These are phyloP conservation scores for Yarrowia porcina DNA, from an alignment of 805 yeast species.

Conservation along the genomic window DNA sequence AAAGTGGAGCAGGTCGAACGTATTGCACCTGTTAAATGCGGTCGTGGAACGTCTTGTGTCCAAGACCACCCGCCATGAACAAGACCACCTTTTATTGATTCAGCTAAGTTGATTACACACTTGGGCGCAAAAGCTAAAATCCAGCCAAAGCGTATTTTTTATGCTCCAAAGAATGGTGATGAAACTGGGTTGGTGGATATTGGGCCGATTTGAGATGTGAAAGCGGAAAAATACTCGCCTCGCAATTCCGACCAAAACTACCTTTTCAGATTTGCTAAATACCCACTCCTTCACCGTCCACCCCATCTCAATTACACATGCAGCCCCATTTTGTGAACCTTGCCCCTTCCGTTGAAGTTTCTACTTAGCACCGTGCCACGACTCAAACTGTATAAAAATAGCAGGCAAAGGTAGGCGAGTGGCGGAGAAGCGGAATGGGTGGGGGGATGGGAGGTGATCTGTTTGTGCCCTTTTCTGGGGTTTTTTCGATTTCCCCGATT, in stretches of 20 bases:
- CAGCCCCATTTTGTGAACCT: constrained; percentile 9
- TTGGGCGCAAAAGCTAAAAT: constrained; percentile 4
- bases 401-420: not conserved
- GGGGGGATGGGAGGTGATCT: not conserved
- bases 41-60: too few species aligned
- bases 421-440: not conserved
- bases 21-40: too few species aligned
- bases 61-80: constrained; percentile 4
- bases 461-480: not conserved
- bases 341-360: constrained; percentile 24
- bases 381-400: constrained; percentile 4
- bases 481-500: not conserved
- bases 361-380: constrained; percentile 21
- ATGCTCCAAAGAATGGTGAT: not conserved
- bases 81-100: constrained; percentile 18
- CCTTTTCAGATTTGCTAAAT: too few species aligned
- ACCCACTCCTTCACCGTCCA: too few species aligned
- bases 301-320: not conserved
- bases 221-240: not conserved
- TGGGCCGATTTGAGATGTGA: not conserved
- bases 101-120: constrained; percentile 21
- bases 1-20: too few species aligned
- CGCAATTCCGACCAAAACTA: not conserved
- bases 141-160: constrained; percentile 20
- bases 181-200: not conserved